Evolutionary conservation across 352 stramenopile species (phyloP), one percentile per base, ranked within the genome.

Genomic region (Phytophthora chlamydospora): DNA sequence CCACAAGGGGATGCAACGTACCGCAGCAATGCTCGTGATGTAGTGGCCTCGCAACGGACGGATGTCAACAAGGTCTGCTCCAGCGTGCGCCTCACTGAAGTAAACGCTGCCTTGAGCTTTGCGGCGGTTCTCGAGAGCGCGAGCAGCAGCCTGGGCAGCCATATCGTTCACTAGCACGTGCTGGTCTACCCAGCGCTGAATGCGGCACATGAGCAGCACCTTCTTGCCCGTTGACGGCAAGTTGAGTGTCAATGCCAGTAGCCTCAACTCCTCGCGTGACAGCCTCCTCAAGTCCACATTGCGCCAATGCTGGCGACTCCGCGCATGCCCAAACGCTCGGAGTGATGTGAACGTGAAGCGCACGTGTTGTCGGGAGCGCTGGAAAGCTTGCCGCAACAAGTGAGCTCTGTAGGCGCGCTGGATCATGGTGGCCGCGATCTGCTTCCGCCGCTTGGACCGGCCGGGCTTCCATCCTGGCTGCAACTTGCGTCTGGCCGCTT

Each of bases 201-300:
- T 79, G 9, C 83, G 76, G 34, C 76, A 79, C 17, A 93, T 85
- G 2, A 93, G 51, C 41, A 89, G 57, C 58, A 87, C 78, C 43
- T 92, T 93, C 64, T 93, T 93, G 48, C 85, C 80, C 3, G 79
- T 88, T 8, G 79, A 85, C 38, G 85, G 85, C 33, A 93, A 42
- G 44, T 91, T 89, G 9, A 92, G 66, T 35, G 78, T 74, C 45
- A 92, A 39, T 29, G 85, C 79, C 29, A 87, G 53, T 21, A 90
- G 66, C 31, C 80, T 73, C 36, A 92, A 58, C 59, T 88, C 83
- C 21, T 91, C 78, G 12, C 78, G 75, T 17, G 73, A 83, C 16
- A 92, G 53, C n/a, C 51, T 65, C 24, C 76, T 79, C 45, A 94
- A 54, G 31, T 94, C 73, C 34, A 92, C 68, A 8, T 65, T 51